Evolutionary conservation across 805 yeast species (phyloP), one percentile per base, ranked within the genome.

Genomic region (Schwanniomyces pseudopolymorphus): DNA sequence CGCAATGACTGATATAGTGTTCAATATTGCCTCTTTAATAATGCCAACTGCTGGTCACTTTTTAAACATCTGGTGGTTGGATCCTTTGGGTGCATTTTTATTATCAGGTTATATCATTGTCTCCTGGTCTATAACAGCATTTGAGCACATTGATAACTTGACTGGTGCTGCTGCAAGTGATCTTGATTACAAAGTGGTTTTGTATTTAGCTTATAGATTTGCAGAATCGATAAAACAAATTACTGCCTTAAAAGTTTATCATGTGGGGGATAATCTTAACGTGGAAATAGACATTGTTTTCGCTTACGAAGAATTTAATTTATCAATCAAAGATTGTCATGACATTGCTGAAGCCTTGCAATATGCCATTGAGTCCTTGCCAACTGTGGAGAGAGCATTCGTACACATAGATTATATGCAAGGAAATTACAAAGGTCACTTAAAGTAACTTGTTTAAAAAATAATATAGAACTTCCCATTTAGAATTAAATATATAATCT

Each of bases 261-360:
- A 87, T 57, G 87, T 84, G 16, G 95, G 95, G 1, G 95, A 87
- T 63, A 71, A 83, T 33, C 67, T 85, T 40, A 84, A 81, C 56
- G 91, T 85, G 35, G 95, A 87, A 59, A 87, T 87, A 20, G 95
- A 87, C 56, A 64, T 87, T 35, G 81, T 86, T 4, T 74, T 81
- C 44, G 67, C 64, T 13, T 52, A 58, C 6, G 66, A 63, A 31
- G 80, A 80, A 51, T 67, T 69, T 22, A 60, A 72, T 8, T 64
- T 83, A 52, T 60, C 72, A 2, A 67, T 87, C 57, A 77, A 82
- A 48, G 95, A 87, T 55, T 73, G 83, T 44, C 95, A 87, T 61
- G 95, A 87, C 60, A 72, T 87, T 28, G 95, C 89, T 3, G 95
- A 87, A 62, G 84, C 91, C 0, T 66, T 87, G 39, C 95, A 87